phyloP scores from a whole-genome alignment of 208 protist genomes.

The Porcisia deanei region DNA sequence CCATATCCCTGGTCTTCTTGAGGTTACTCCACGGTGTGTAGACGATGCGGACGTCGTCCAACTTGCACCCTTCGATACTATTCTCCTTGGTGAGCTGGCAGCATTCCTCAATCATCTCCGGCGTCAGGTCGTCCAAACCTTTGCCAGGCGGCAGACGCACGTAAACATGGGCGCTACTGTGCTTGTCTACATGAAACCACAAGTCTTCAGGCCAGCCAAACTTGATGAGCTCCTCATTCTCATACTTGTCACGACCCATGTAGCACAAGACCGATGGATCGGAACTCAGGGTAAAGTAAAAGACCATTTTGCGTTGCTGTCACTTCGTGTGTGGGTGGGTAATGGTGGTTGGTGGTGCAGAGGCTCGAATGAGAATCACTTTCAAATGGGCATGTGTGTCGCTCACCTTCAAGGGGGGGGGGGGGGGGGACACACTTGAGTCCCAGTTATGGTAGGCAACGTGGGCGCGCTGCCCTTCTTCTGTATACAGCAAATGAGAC shows the following conservation, averaged over 20 bases:
- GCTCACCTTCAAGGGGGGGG: too few relatives aligned
- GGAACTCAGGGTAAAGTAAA: constrained; percentile 90
- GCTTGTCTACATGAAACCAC: constrained; percentile 99
- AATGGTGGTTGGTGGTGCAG: background rate
- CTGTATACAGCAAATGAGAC: too few relatives aligned
- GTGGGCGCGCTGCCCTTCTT: too few relatives aligned
- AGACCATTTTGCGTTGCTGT: constrained; percentile 70
- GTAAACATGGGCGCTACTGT: constrained; percentile 98
- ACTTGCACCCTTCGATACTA: constrained; percentile 95
- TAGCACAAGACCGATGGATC: constrained; percentile 94
- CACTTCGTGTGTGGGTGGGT: background rate
- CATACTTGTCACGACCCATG: constrained; percentile 98
- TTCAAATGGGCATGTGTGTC: too few relatives aligned
- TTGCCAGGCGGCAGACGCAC: constrained; percentile 91
- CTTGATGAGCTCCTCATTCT: constrained; percentile 98
- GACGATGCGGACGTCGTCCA: constrained; percentile 92
- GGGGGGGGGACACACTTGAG: too few relatives aligned
- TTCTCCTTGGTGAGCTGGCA: constrained; percentile 97
- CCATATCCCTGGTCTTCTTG: constrained; percentile 97
- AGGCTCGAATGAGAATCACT: too few relatives aligned
- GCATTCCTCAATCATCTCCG: constrained; percentile 95
- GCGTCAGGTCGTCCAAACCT: constrained; percentile 91
- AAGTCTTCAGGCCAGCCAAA: constrained; percentile 97
- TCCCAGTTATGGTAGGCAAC: too few relatives aligned
- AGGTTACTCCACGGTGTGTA: constrained; percentile 98